Evolutionary conservation across 176 grass and related monocot species (phyloP).

Genomic region (Ananas comosus): DNA sequence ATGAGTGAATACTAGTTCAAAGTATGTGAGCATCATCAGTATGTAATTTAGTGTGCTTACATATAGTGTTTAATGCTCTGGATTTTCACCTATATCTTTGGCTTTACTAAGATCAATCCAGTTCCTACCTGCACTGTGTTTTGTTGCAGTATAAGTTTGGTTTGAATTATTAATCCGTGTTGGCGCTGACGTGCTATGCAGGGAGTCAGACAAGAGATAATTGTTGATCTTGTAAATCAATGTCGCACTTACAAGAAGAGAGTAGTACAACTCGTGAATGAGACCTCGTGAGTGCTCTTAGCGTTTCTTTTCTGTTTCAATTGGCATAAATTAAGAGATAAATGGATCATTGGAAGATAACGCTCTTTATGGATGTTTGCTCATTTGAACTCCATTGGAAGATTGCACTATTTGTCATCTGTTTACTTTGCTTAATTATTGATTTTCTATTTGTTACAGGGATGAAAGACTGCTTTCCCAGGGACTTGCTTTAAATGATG

Average conservation of each 20-base stretch:
- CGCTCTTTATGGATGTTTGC: neutral
- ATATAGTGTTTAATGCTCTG: too few species aligned
- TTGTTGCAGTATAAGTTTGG: too few species aligned
- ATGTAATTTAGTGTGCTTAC: too few species aligned
- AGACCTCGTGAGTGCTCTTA: slow-evolving; percentile 51
- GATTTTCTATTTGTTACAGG: slow-evolving; percentile 29
- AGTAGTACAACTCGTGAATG: slow-evolving; percentile 84
- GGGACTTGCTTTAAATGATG: slow-evolving; percentile 95
- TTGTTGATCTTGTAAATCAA: slow-evolving; percentile 91
- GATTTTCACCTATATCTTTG: too few species aligned
- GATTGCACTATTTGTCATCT: too few species aligned
- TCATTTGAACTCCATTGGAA: neutral
- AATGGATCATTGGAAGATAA: too few species aligned
- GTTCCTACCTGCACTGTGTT: too few species aligned
- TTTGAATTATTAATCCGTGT: neutral
- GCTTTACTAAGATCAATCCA: too few species aligned
- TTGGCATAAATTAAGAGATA: too few species aligned
- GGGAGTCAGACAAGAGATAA: slow-evolving; percentile 94
- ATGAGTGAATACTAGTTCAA: too few species aligned
- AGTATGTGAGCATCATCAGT: too few species aligned
- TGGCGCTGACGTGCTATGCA: slow-evolving; percentile 11
- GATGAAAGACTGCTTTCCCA: slow-evolving; percentile 87
- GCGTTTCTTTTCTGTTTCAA: neutral
- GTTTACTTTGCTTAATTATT: too few species aligned
- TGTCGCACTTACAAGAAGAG: slow-evolving; percentile 95